These are phyloP conservation scores for Erythrophleum fordii DNA, from an alignment of 306 rosid genomes.

Conservation along the genomic window DNA sequence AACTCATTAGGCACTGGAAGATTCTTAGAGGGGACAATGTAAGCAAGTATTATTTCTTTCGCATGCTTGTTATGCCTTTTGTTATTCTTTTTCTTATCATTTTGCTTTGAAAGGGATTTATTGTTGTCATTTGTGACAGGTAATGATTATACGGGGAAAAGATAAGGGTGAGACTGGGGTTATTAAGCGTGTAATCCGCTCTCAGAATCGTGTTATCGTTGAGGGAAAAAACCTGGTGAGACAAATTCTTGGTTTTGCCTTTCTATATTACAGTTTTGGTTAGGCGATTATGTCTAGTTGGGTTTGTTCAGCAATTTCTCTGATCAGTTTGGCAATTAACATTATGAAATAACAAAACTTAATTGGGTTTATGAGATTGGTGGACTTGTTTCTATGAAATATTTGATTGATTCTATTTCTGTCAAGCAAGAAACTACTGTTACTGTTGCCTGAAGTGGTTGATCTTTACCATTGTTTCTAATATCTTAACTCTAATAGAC, in stretches of 20 bases:
- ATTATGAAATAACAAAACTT: not conserved
- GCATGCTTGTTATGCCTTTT: not conserved
- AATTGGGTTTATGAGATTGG: constrained; percentile 11
- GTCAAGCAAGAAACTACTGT: not conserved
- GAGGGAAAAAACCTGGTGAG: constrained; percentile 95
- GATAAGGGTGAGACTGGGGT: constrained; percentile 83
- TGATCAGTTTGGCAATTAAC: not conserved
- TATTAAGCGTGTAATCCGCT: constrained; percentile 84
- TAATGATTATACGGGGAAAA: constrained; percentile 90
- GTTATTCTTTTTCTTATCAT: not conserved
- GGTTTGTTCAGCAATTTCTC: not conserved
- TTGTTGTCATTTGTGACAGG: constrained; percentile 50
- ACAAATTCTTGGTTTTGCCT: not conserved
- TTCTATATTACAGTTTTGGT: not conserved
- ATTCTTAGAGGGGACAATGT: constrained; percentile 90
- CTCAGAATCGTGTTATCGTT: constrained; percentile 91
- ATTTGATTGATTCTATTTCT: not conserved
- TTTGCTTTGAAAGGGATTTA: not conserved
- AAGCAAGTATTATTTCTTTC: constrained; percentile 25
- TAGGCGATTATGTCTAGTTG: not conserved
- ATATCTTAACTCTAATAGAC: too few species aligned
- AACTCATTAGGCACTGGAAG: constrained; percentile 91
- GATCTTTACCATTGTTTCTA: too few species aligned
- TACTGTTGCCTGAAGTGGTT: too few species aligned
- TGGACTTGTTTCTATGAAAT: not conserved